Percentiles rank a stretch among this genome's conserved stretches.
These are phyloP conservation scores for Neurospora africana DNA, from an alignment of 495 filamentous ascomycete species.

Conservation along the genomic window DNA sequence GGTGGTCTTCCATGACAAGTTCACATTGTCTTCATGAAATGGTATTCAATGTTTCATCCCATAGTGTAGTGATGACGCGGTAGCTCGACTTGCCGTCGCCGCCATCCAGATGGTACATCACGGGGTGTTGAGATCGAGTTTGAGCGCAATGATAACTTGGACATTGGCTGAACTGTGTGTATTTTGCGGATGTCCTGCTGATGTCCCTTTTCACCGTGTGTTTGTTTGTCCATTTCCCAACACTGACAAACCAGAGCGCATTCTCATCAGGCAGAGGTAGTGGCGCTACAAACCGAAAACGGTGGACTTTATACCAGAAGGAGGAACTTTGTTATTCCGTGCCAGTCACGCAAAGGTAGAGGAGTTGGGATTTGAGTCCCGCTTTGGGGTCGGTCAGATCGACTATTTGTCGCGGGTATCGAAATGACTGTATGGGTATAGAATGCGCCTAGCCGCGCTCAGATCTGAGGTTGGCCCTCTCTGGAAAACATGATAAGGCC, in stretches of 20 bases:
- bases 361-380: background rate
- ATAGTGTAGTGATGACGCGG: background rate
- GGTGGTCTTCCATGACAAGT: background rate
- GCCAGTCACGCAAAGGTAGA: background rate
- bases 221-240: background rate
- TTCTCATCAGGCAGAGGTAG: background rate
- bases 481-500: background rate
- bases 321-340: background rate
- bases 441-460: background rate
- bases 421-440: background rate
- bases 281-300: background rate
- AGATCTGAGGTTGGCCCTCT: background rate
- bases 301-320: background rate
- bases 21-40: background rate
- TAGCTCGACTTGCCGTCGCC: background rate
- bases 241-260: background rate
- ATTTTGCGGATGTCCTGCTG: background rate
- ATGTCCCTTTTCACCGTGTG: background rate
- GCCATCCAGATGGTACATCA: background rate
- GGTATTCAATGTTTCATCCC: background rate
- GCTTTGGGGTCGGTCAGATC: background rate
- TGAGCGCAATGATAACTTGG: background rate
- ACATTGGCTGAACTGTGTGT: background rate
- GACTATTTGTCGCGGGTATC: background rate
- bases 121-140: background rate